These are phyloP conservation scores for Yarrowia sp. DNA, from an alignment of 805 yeast genomes.

Conservation along the genomic window DNA sequence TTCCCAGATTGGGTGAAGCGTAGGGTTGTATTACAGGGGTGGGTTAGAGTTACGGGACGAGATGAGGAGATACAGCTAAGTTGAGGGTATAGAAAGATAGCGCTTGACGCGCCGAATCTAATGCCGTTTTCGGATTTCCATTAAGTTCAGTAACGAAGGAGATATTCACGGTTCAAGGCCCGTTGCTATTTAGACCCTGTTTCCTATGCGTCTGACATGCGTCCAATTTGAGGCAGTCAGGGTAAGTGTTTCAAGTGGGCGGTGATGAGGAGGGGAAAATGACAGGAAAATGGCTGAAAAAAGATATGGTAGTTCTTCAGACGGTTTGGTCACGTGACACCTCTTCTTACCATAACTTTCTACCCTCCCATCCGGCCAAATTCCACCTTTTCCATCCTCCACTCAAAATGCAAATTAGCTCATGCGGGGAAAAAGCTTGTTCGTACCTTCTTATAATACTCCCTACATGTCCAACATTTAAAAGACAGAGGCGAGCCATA, in stretches of 20 bases:
- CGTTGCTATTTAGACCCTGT: conserved; percentile 34
- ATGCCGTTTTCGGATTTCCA: neutral
- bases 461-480: neutral
- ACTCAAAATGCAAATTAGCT: neutral
- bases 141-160: neutral
- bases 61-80: neutral
- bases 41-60: neutral
- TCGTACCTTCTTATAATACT: conserved; percentile 2
- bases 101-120: neutral
- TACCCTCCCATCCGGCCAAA: too few species aligned
- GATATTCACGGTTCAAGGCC: neutral
- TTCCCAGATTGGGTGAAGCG: neutral
- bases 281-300: too few species aligned
- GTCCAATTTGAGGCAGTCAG: conserved; percentile 26
- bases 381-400: neutral
- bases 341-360: too few species aligned
- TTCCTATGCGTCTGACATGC: conserved; percentile 2
- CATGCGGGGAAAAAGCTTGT: conserved; percentile 21
- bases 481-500: too few species aligned
- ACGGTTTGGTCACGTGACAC: too few species aligned
- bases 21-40: conserved; percentile 31
- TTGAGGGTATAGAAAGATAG: too few species aligned
- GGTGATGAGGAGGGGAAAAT: too few species aligned
- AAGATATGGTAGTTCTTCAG: too few species aligned
- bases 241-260: conserved; percentile 18